Conservation (phyloP, 805 yeast species). For the Jamesozyma gamospora region DNA sequence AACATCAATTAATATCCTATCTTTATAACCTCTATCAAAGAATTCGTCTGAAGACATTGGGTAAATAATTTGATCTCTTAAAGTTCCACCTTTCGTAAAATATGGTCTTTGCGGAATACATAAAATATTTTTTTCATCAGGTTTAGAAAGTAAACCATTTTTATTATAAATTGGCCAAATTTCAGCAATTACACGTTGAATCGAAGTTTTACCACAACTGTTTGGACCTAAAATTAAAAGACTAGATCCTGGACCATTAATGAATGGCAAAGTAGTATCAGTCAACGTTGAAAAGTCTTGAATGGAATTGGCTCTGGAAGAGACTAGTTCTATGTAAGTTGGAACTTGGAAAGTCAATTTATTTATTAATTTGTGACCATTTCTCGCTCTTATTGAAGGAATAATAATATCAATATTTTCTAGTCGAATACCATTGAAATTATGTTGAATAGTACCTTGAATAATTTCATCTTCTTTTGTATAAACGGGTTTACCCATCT, state of each 20-base stretch:
- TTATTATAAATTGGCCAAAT: slow-evolving; percentile 78
- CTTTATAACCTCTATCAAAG: slow-evolving; percentile 60
- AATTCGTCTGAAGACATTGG: slow-evolving; percentile 74
- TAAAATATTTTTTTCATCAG: slow-evolving; percentile 56
- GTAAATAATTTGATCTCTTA: slow-evolving; percentile 85
- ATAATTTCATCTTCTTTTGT: slow-evolving; percentile 36
- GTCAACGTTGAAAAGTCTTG: slow-evolving; percentile 25
- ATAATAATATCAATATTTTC: slow-evolving; percentile 76
- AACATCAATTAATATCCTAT: slow-evolving; percentile 56
- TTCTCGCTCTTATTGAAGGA: slow-evolving; percentile 55
- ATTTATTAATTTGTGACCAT: slow-evolving; percentile 51
- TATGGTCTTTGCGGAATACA: slow-evolving; percentile 84
- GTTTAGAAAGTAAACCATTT: slow-evolving; percentile 70
- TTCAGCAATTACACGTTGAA: slow-evolving; percentile 74
- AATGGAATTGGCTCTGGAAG: slow-evolving; percentile 28
- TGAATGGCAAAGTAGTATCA: slow-evolving; percentile 18
- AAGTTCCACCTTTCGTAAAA: slow-evolving; percentile 63
- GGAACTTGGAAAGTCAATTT: slow-evolving; percentile 49
- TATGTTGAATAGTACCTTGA: slow-evolving; percentile 70
- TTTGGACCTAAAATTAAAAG: slow-evolving; percentile 76
- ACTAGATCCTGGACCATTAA: slow-evolving; percentile 45
- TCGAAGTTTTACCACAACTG: slow-evolving; percentile 84
- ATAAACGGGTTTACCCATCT: neutral
- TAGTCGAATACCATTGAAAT: slow-evolving; percentile 69
- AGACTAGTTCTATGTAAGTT: slow-evolving; percentile 19